Conservation (phyloP, 2,329 filamentous ascomycete species). For the Orbilia ellipsospora region DNA sequence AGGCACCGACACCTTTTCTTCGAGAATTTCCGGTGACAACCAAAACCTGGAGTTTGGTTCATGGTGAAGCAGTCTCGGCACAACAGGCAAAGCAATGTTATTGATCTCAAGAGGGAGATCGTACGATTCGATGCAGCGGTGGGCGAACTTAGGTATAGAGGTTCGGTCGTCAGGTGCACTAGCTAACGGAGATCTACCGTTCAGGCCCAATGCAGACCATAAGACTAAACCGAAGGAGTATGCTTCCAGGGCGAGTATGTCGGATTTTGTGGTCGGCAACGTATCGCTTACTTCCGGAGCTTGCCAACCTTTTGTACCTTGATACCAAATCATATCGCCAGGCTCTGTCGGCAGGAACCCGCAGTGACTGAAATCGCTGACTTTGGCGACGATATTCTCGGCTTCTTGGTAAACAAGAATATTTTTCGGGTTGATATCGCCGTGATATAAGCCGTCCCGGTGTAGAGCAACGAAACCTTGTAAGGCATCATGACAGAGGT, state of each 20-base stretch:
- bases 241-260: conserved; percentile 43
- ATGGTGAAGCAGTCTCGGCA: conserved; percentile 25
- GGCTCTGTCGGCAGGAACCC: conserved; percentile 33
- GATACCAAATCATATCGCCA: conserved; percentile 45
- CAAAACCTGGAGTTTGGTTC: conserved; percentile 22
- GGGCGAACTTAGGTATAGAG: conserved; percentile 36
- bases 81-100: conserved; percentile 9
- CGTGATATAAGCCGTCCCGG: conserved; percentile 39
- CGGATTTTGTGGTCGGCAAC: conserved; percentile 27
- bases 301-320: conserved; percentile 51
- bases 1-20: conserved; percentile 21
- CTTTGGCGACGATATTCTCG: conserved; percentile 42
- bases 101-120: conserved; percentile 23
- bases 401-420: conserved; percentile 48
- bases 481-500: conserved; percentile 44
- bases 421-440: conserved; percentile 52
- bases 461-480: conserved; percentile 43
- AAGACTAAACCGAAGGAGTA: conserved; percentile 47
- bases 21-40: conserved; percentile 22
- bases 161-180: conserved; percentile 4
- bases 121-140: conserved; percentile 37
- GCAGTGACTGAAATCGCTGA: conserved; percentile 51
- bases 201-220: conserved; percentile 39
- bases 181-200: conserved; percentile 25
- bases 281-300: conserved; percentile 38